Conservation (phyloP, 495 filamentous ascomycete species). For the Zalerion maritima region DNA sequence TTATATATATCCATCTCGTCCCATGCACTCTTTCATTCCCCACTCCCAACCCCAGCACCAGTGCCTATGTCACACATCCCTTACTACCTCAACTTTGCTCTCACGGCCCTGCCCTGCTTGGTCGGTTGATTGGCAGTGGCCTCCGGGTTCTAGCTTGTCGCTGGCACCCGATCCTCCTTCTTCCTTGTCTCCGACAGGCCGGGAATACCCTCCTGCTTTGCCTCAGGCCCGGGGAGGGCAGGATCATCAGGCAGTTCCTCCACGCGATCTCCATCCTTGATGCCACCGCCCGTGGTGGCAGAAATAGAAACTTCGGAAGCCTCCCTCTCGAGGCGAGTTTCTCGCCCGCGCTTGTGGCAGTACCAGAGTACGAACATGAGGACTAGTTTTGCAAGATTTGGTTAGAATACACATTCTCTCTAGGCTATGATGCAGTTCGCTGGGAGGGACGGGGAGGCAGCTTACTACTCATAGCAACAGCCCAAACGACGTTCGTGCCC, state of each 20-base stretch:
- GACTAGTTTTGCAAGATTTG: slow-evolving; percentile 31
- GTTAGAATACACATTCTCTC: too few species aligned
- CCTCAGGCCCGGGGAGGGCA: slow-evolving; percentile 9
- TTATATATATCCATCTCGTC: slow-evolving; percentile 2
- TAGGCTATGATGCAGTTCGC: too few species aligned
- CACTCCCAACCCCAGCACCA: too few species aligned
- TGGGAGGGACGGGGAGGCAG: slow-evolving; percentile 7
- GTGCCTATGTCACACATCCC: too few species aligned
- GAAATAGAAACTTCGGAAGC: slow-evolving; percentile 8
- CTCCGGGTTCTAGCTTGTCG: too few species aligned
- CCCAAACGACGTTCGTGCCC: slow-evolving; percentile 74
- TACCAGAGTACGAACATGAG: slow-evolving; percentile 92
- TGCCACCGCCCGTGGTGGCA: slow-evolving; percentile 2
- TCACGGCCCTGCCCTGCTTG: too few species aligned
- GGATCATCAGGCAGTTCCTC: slow-evolving; percentile 22
- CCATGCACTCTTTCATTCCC: slow-evolving; percentile 10
- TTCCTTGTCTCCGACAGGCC: too few species aligned
- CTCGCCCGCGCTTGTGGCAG: slow-evolving; percentile 82
- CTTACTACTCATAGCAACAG: slow-evolving; percentile 69
- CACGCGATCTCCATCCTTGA: slow-evolving; percentile 10
- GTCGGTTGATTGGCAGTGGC: too few species aligned
- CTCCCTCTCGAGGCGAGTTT: slow-evolving; percentile 66
- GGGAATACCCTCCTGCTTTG: slow-evolving; percentile 1
- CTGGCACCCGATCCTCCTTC: too few species aligned
- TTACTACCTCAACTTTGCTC: too few species aligned